Evolutionary conservation across 106 monocot species (phyloP).

Genomic region (Platanthera zijinensis): DNA sequence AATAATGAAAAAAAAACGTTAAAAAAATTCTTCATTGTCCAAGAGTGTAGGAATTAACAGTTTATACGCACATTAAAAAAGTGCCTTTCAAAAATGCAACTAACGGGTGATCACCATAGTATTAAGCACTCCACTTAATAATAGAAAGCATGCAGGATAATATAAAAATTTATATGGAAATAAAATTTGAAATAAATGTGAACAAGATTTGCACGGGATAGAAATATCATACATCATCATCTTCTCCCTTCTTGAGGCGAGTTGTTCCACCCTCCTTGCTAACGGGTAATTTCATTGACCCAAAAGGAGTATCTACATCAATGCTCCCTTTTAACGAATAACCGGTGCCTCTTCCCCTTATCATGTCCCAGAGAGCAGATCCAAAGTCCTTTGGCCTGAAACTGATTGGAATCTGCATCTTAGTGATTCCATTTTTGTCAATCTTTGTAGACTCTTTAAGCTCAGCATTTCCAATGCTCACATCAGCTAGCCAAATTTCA

Average conservation of each 20-base stretch:
- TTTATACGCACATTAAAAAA: neutral
- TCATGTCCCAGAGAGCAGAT: slow-evolving; percentile 47
- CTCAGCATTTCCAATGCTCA: slow-evolving; percentile 52
- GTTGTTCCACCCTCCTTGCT: slow-evolving; percentile 35
- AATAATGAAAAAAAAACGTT: no score
- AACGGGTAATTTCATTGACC: slow-evolving; percentile 40
- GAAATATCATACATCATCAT: slow-evolving; percentile 2
- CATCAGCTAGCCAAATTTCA: slow-evolving; percentile 64
- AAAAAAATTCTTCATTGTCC: no score
- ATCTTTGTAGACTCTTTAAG: slow-evolving; percentile 45
- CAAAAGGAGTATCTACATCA: slow-evolving; percentile 39
- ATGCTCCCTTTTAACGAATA: slow-evolving; percentile 36
- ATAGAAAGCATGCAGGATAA: neutral
- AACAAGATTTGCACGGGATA: neutral
- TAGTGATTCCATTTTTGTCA: slow-evolving; percentile 49
- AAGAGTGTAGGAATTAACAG: neutral
- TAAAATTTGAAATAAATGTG: neutral
- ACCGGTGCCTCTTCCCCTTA: slow-evolving; percentile 21
- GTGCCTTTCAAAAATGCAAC: neutral
- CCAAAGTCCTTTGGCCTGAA: slow-evolving; percentile 87
- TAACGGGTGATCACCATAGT: neutral
- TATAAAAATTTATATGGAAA: neutral
- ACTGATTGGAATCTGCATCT: slow-evolving; percentile 51
- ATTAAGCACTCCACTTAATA: neutral
- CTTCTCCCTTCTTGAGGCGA: slow-evolving; percentile 24